These are phyloP conservation scores for Aureobasidium sp. DNA, from an alignment of 2,329 filamentous ascomycete genomes.

Conservation along the genomic window DNA sequence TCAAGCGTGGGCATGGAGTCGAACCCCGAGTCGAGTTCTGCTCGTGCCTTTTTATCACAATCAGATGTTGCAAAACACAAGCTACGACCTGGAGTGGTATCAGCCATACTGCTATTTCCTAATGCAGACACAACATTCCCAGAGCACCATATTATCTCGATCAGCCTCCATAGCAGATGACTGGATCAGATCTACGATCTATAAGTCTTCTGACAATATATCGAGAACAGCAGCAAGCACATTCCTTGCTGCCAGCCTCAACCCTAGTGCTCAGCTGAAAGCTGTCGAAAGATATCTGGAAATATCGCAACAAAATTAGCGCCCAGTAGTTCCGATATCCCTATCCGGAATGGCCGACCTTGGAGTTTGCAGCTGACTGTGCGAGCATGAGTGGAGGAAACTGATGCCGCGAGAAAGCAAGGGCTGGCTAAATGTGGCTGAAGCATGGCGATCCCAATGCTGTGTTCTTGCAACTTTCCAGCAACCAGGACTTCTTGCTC, in stretches of 20 bases:
- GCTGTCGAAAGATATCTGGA: neutral
- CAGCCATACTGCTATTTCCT: neutral
- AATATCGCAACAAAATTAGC: neutral
- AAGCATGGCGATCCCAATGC: constrained; percentile 13
- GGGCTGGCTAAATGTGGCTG: neutral
- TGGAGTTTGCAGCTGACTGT: neutral
- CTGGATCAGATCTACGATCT: neutral
- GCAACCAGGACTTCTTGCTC: constrained; percentile 4
- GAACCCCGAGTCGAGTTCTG: neutral
- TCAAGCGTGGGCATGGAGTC: neutral
- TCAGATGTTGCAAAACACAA: neutral
- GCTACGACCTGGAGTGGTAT: constrained; percentile 3
- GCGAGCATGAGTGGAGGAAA: neutral
- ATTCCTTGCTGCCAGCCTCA: neutral
- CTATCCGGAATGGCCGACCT: neutral
- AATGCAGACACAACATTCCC: neutral
- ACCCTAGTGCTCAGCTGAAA: neutral
- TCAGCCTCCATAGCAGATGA: neutral
- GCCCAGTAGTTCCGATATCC: neutral
- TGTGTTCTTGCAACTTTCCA: neutral
- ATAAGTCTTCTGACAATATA: neutral
- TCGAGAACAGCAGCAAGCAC: neutral
- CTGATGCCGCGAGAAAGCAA: neutral
- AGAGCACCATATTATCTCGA: neutral
- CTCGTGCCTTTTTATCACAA: neutral